A percentile compares a stretch with the other conserved stretches of the same genome.
Evolutionary conservation across 148 eudicot genomes (phyloP).

Genomic region (Vaccinium darrowii): DNA sequence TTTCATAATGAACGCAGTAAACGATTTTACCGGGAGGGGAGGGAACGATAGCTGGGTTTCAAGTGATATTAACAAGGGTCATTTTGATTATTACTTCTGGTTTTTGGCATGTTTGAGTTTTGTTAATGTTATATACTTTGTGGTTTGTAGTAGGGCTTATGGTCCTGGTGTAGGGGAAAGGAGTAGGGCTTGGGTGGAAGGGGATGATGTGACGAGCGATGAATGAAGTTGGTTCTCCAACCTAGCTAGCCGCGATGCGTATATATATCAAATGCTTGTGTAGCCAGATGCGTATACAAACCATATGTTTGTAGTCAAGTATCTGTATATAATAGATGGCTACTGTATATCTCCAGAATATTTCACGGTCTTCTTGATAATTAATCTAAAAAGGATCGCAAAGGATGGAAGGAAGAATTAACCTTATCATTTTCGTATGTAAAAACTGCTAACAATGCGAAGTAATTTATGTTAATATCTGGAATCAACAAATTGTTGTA

Average conservation of each 20-base stretch:
- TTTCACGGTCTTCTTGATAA: too few species aligned
- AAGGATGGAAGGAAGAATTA: too few species aligned
- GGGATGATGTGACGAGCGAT: constrained; percentile 2
- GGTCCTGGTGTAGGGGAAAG: constrained; percentile 37
- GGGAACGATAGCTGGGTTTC: constrained; percentile 66
- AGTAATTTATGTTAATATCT: too few species aligned
- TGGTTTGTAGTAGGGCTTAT: constrained; percentile 48
- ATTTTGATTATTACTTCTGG: constrained; percentile 61
- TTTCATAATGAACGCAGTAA: constrained; percentile 34
- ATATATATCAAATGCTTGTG: too few species aligned
- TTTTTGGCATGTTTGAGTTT: constrained; percentile 45
- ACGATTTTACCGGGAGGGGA: constrained; percentile 39
- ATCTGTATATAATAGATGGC: too few species aligned
- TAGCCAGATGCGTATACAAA: too few species aligned
- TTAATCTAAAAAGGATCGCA: too few species aligned
- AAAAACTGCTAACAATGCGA: too few species aligned
- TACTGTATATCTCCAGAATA: too few species aligned
- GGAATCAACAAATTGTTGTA: too few species aligned
- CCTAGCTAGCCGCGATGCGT: neutral
- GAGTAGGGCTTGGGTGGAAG: neutral
- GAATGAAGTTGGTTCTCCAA: neutral
- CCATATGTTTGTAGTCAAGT: too few species aligned
- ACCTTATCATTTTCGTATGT: too few species aligned
- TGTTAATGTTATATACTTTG: constrained; percentile 43
- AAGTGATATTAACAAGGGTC: constrained; percentile 62